Conservation (phyloP, 2,329 filamentous ascomycete species). For the Pseudopyricularia javanii region DNA sequence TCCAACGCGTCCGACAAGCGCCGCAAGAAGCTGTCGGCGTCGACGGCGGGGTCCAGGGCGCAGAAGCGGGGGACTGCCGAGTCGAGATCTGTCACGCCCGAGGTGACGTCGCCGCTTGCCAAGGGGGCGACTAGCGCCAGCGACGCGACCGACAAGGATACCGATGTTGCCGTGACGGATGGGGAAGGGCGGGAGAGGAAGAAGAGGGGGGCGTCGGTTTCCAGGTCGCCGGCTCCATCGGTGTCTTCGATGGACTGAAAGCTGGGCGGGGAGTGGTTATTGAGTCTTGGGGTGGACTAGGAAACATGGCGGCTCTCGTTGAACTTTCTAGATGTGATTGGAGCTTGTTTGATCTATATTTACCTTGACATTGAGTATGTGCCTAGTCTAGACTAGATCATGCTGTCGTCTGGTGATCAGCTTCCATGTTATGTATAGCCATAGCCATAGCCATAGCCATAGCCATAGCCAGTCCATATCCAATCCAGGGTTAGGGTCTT, state of each 20-base stretch:
- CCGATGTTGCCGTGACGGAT: neutral
- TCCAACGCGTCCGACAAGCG: conserved; percentile 36
- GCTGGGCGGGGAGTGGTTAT: too few species aligned
- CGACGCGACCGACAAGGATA: neutral
- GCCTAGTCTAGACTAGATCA: too few species aligned
- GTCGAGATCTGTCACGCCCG: conserved; percentile 40
- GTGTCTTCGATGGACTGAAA: neutral
- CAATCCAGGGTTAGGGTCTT: too few species aligned
- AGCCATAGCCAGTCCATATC: too few species aligned
- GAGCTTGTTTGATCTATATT: too few species aligned
- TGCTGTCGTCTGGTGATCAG: too few species aligned
- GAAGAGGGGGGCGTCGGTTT: neutral
- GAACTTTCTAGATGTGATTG: too few species aligned
- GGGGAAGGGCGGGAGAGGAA: neutral
- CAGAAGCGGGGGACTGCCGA: conserved; percentile 32
- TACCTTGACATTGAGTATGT: too few species aligned
- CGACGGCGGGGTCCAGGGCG: conserved; percentile 14
- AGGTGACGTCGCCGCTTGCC: conserved; percentile 39
- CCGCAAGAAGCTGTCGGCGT: conserved; percentile 33
- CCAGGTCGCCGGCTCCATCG: neutral
- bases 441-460: too few species aligned
- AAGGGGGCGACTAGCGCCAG: conserved; percentile 25
- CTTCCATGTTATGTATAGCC: too few species aligned
- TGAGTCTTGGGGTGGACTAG: too few species aligned
- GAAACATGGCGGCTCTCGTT: too few species aligned